Base-by-base conservation (phyloP, 768 basidiomycete species). In the Tricholoma terreum region DNA sequence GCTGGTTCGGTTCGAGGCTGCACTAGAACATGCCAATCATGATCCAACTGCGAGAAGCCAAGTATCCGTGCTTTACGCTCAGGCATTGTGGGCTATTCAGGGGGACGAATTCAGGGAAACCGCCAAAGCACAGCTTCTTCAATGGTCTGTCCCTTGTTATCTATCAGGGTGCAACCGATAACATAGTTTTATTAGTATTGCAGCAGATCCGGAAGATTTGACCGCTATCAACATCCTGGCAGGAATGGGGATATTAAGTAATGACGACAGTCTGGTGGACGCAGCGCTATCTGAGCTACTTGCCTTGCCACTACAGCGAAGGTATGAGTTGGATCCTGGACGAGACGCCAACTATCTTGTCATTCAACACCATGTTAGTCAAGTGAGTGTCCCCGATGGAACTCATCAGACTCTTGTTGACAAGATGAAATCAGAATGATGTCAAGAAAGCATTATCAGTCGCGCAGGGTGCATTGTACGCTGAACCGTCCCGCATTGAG, bases 271-370 rank as follows among this genome's bases (percentile, higher is more conserved):
- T 34, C 79, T 97, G 17, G 79, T 94, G 22, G 92, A 95, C 67
- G 94, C 94, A 1, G 89, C 93, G 0, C 73, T 95, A 11, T 86
- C 89, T 0, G 94, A 97, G 68, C 81, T 96, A 15, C 77, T 87
- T 17, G 75, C 82, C 0, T 75, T 94, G 21, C 82, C 92, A 0
- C 65, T 86, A 15, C 85, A 92, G 57, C 77, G 83, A 60, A 78
- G 87, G 54, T 77, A 78, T 46, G 71, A 77, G 36, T 79, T 90
- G 53, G 94, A 95, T 71, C 86, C 88, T 8, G 69, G 75, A 35
- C 77, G 85, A 56, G 81, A 90, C 59, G 85, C 91, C 33, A 80
- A 86, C 43, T 84, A 88, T 67, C 77, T 97, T 54, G 74, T 93
- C 9, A 75, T 84, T 8, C 83, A 87, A 61, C 85, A 94, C 64